Conservation (phyloP, 208 protist genomes). For the Vickermania spadyakhi region DNA sequence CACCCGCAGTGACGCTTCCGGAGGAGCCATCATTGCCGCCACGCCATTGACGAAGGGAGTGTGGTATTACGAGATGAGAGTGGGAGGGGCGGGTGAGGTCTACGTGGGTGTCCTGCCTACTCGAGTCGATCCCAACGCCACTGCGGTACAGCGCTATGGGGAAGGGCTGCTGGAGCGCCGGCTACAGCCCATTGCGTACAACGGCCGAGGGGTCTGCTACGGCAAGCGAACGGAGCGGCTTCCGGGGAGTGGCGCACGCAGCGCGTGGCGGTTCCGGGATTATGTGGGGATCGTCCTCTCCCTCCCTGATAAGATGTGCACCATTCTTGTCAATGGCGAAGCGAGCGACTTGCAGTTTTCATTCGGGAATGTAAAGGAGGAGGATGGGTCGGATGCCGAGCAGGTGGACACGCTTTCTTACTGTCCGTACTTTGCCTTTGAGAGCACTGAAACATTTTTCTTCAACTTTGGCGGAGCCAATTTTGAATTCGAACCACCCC, state of each 20-base stretch:
- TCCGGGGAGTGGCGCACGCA: not conserved
- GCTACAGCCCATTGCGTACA: conserved; percentile 46
- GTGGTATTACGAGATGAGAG: conserved; percentile 88
- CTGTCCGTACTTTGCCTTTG: conserved; percentile 67
- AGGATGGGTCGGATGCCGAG: conserved; percentile 11
- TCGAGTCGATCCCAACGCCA: conserved; percentile 18
- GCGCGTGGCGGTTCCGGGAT: conserved; percentile 58
- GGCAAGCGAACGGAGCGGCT: conserved; percentile 9
- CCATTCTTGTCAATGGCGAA: conserved; percentile 64
- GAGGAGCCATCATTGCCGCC: conserved; percentile 39
- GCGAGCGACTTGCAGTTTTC: conserved; percentile 26
- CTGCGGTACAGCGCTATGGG: conserved; percentile 4
- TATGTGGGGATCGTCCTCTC: conserved; percentile 78
- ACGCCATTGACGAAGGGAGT: conserved; percentile 44
- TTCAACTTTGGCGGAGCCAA: conserved; percentile 84
- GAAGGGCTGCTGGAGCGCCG: conserved; percentile 1
- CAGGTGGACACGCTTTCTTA: conserved; percentile 18
- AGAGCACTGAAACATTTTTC: conserved; percentile 42
- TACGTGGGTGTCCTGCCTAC: conserved; percentile 74
- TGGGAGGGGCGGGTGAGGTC: conserved; percentile 47
- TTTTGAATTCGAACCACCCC: conserved; percentile 78
- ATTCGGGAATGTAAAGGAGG: conserved; percentile 33
- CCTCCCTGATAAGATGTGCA: conserved; percentile 36
- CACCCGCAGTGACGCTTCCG: conserved; percentile 32
- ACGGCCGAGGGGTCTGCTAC: conserved; percentile 51